Conservation (phyloP, 2,329 filamentous ascomycete genomes). For the Daldinia sp. region DNA sequence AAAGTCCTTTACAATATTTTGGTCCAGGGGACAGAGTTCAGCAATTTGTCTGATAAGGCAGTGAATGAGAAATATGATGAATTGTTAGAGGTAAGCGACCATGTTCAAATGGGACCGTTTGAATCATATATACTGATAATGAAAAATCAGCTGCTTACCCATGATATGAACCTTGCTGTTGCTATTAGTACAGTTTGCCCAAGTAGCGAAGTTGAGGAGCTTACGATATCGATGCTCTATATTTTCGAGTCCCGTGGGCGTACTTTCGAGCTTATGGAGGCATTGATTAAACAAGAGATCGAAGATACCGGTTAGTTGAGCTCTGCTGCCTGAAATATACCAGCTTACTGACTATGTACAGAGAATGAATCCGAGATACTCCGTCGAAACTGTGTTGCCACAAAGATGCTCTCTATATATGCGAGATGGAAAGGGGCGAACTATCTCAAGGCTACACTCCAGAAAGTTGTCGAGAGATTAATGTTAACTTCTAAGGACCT, state of each 20-base stretch:
- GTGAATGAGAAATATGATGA: slow-evolving; percentile 75
- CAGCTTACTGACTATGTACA: slow-evolving; percentile 34
- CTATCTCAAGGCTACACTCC: slow-evolving; percentile 70
- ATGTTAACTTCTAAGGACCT: slow-evolving; percentile 73
- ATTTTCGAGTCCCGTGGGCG: slow-evolving; percentile 74
- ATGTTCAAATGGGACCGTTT: not conserved
- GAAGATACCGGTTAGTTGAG: slow-evolving; percentile 65
- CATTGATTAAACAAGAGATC: slow-evolving; percentile 73
- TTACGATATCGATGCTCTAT: slow-evolving; percentile 72
- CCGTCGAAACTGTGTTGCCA: slow-evolving; percentile 74
- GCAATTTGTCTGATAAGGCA: slow-evolving; percentile 70
- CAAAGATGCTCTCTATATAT: slow-evolving; percentile 75
- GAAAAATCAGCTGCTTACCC: slow-evolving; percentile 61
- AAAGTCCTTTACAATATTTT: slow-evolving; percentile 75
- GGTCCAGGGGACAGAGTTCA: slow-evolving; percentile 76
- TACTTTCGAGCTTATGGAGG: slow-evolving; percentile 70
- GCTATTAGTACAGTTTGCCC: slow-evolving; percentile 73
- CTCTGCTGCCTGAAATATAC: not conserved
- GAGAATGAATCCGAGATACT: slow-evolving; percentile 74
- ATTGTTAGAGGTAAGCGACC: slow-evolving; percentile 62
- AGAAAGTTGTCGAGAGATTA: slow-evolving; percentile 71
- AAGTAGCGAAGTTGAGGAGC: slow-evolving; percentile 72
- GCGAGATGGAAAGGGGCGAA: slow-evolving; percentile 74
- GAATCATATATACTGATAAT: slow-evolving; percentile 11
- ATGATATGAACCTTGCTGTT: slow-evolving; percentile 68